Evolutionary conservation across 192 early-diverging fungal genomes (phyloP), one percentile per base, ranked within the genome.

Genomic region (Lunasporangiospora selenospora): DNA sequence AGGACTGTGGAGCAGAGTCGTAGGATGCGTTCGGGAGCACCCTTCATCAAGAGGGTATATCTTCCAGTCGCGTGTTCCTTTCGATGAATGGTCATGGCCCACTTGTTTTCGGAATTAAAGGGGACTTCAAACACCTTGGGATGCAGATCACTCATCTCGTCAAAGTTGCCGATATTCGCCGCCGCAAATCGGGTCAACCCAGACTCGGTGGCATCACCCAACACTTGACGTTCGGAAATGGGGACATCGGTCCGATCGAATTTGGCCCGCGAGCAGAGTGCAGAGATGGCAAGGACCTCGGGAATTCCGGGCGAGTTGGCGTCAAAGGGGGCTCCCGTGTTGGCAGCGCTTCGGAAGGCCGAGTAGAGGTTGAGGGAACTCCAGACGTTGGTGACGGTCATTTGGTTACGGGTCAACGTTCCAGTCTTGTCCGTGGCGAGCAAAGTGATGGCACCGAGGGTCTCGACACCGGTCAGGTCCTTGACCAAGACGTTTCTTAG

Each of bases 391-490:
- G 94, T 91, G 1, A 93, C 92, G 2, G 93, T 95, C 96, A 98
- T 98, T 76, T 96, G 95, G 77, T 97, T 98, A 44, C 92, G 81
- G 19, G 96, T 98, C 49, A 98, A 78, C 39, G 96, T 98, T 37
- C 96, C 96, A 10, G 96, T 97, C 75, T 98, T 98, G 76, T 98
- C 96, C 1, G 95, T 98, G 26, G 96, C 96, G 30, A 98, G 84
- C 12, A 97, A 81, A 19, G 96, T 98, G 62, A 98, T 95, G 16
- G 95, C 96, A 44, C 96, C 96, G 13, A 98, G 85, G 10, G 96
- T 98, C 64, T 98, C 96, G 2, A 98, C 96, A 69, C 93, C 94
- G 56, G 94, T 91, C 34, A 98, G 79, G 67, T 97, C 93, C 66
- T 98, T 98, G 58, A 98, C 96, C 27, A 98, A 81, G 26, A 97